These are phyloP conservation scores for Solanum boliviense DNA, from an alignment of 257 asterid species.

Conservation along the genomic window DNA sequence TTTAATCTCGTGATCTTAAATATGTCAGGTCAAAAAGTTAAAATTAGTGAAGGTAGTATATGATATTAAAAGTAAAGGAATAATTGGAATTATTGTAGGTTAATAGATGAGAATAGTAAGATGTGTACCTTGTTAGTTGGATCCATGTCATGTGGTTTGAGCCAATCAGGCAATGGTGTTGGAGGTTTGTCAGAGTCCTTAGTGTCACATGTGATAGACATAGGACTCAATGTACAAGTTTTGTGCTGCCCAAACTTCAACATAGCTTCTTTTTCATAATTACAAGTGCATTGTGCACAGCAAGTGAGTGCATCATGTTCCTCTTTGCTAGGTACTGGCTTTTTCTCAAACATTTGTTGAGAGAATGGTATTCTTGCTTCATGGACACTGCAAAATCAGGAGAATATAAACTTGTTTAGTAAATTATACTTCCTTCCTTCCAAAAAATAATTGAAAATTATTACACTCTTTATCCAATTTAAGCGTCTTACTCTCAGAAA, in stretches of 20 bases:
- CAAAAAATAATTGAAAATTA: background rate
- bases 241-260: conserved; percentile 23
- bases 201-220: conserved; percentile 7
- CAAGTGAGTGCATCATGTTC: conserved; percentile 42
- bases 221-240: background rate
- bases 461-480: background rate
- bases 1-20: too few relatives aligned
- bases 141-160: conserved; percentile 30
- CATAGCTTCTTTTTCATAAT: conserved; percentile 52
- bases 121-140: conserved; percentile 36
- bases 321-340: conserved; percentile 22
- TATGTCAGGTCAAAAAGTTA: too few relatives aligned
- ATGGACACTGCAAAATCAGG: conserved; percentile 25
- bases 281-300: conserved; percentile 60
- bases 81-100: background rate
- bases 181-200: conserved; percentile 26
- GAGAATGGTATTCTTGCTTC: conserved; percentile 32
- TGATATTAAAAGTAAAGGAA: background rate
- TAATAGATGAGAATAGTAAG: background rate
- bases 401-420: background rate
- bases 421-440: background rate
- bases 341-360: conserved; percentile 31
- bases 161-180: conserved; percentile 58
- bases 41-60: background rate
- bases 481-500: background rate